Conservation (phyloP, 768 basidiomycete genomes). For the Coprinopsis strossmayeri region DNA sequence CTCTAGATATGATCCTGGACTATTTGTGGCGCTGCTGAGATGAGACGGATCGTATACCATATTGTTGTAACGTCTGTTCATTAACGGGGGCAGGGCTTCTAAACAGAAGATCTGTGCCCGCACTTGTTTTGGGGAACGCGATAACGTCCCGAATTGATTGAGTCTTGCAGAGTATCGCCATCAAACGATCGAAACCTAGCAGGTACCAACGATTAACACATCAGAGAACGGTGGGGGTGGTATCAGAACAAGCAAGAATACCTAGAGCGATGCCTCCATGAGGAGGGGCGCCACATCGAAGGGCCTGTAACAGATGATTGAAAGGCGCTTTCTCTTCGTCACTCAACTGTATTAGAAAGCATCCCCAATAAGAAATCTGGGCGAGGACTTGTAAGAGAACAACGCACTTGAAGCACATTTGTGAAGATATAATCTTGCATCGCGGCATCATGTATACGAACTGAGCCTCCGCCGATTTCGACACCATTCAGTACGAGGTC, state of each 20-base stretch:
- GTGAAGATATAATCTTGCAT: slow-evolving; percentile 84
- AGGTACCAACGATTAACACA: too few species aligned
- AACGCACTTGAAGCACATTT: slow-evolving; percentile 67
- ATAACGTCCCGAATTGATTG: slow-evolving; percentile 92
- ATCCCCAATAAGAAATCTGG: background rate
- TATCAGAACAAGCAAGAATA: too few species aligned
- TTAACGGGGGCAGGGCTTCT: slow-evolving; percentile 70
- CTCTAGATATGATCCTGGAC: slow-evolving; percentile 5
- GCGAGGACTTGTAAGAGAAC: background rate
- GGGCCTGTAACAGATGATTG: slow-evolving; percentile 78
- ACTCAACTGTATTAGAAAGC: too few species aligned
- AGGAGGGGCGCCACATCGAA: slow-evolving; percentile 87
- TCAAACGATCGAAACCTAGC: slow-evolving; percentile 93
- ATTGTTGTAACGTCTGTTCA: slow-evolving; percentile 50
- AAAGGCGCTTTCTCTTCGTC: slow-evolving; percentile 72
- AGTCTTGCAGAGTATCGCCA: slow-evolving; percentile 84
- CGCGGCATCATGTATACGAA: slow-evolving; percentile 81
- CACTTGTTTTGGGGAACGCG: slow-evolving; percentile 89
- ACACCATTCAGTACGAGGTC: slow-evolving; percentile 92
- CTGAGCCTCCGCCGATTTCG: slow-evolving; percentile 92
- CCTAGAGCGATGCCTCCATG: slow-evolving; percentile 94
- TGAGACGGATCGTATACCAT: slow-evolving; percentile 43
- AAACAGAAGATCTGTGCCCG: slow-evolving; percentile 82
- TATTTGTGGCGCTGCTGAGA: slow-evolving; percentile 3
- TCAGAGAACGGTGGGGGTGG: too few species aligned